Conservation (phyloP, 2,329 filamentous ascomycete species). For the Xylaria polymorpha region DNA sequence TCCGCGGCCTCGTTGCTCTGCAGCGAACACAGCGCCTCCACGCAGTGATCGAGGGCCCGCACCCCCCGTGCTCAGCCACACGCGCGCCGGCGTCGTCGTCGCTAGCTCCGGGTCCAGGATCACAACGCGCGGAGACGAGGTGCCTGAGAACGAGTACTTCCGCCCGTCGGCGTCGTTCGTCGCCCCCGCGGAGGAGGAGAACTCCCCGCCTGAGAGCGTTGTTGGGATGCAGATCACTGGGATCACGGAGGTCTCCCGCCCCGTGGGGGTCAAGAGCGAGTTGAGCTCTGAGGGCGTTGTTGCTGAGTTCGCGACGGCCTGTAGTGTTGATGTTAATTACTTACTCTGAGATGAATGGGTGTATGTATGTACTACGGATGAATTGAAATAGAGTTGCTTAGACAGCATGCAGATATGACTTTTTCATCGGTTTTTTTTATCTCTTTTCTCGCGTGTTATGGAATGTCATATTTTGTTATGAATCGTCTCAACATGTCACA, state of each 20-base stretch:
- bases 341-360: too few relatives aligned
- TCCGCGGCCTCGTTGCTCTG: conserved; percentile 41
- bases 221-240: conserved; percentile 53
- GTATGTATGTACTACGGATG: background rate
- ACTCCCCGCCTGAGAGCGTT: conserved; percentile 53
- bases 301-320: conserved; percentile 61
- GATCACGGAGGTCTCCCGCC: conserved; percentile 44
- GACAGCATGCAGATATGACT: background rate
- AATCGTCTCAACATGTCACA: background rate
- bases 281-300: conserved; percentile 54
- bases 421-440: background rate
- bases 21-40: conserved; percentile 49
- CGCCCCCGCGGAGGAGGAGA: conserved; percentile 49
- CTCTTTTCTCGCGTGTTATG: too few relatives aligned
- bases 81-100: conserved; percentile 60
- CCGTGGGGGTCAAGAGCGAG: conserved; percentile 48
- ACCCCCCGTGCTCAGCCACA: conserved; percentile 68
- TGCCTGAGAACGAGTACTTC: conserved; percentile 48
- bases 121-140: conserved; percentile 61
- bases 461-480: background rate
- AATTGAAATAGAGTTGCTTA: background rate
- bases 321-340: background rate
- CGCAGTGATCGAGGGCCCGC: conserved; percentile 50
- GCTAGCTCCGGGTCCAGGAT: conserved; percentile 67
- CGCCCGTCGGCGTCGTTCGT: conserved; percentile 46